Conservation (phyloP, 805 yeast genomes). For the Candida silvatica region DNA sequence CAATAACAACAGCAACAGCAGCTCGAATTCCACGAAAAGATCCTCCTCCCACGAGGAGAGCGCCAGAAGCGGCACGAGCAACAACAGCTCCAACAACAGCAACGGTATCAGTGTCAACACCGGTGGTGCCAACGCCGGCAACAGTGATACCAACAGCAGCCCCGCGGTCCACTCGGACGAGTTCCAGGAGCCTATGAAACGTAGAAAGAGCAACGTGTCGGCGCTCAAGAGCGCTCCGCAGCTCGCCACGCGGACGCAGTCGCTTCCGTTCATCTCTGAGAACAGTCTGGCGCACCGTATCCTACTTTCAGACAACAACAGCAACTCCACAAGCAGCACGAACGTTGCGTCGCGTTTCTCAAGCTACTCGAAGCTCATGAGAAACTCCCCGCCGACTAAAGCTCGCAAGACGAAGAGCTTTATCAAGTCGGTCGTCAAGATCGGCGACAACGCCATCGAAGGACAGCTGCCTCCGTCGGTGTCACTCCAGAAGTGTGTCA, state of each 20-base stretch:
- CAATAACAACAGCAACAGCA: neutral
- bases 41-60: neutral
- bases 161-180: conserved; percentile 8
- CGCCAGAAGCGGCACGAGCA: conserved; percentile 7
- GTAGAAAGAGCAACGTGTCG: conserved; percentile 1
- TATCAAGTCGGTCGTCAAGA: conserved; percentile 22
- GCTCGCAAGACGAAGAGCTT: conserved; percentile 25
- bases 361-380: conserved; percentile 19
- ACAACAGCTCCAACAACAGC: neutral
- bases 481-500: conserved; percentile 19
- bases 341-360: conserved; percentile 23
- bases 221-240: conserved; percentile 20
- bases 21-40: neutral
- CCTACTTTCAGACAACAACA: conserved; percentile 17
- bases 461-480: conserved; percentile 6
- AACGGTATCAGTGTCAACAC: neutral
- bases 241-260: conserved; percentile 27
- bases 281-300: conserved; percentile 25
- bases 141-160: conserved; percentile 6
- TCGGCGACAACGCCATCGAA: conserved; percentile 16
- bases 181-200: conserved; percentile 10
- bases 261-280: conserved; percentile 24
- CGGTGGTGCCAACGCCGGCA: conserved; percentile 2
- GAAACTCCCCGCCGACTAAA: conserved; percentile 17
- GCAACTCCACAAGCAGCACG: conserved; percentile 11